Evolutionary conservation across 1,139 yeast species (phyloP).

Genomic region (Yamadazyma siamensis): DNA sequence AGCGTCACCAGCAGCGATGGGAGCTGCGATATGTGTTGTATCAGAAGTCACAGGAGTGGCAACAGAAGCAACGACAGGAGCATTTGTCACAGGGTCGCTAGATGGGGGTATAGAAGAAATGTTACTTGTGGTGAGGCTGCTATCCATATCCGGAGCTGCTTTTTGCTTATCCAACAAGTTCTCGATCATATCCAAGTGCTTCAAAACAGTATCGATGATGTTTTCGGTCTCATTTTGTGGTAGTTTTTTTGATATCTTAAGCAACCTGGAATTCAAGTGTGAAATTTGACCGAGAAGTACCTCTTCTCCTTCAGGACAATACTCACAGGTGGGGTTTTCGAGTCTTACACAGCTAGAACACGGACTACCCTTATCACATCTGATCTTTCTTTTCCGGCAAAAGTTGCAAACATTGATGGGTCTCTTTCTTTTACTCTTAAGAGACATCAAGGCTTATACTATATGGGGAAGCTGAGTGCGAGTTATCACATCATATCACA

Average conservation of each 20-base stretch:
- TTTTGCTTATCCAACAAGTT: too few species aligned
- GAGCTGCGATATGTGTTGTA: too few species aligned
- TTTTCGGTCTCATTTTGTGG: slow-evolving; percentile 2
- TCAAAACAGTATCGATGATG: not conserved
- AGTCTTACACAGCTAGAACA: slow-evolving; percentile 12
- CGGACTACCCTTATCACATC: slow-evolving; percentile 11
- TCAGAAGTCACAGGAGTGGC: too few species aligned
- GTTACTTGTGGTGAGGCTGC: too few species aligned
- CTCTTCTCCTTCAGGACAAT: slow-evolving; percentile 4
- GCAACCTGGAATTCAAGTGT: slow-evolving; percentile 2
- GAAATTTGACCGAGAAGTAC: slow-evolving; percentile 4
- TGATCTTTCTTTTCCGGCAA: slow-evolving; percentile 11
- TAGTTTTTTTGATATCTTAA: slow-evolving; percentile 2
- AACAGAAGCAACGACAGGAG: too few species aligned
- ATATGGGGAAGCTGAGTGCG: not conserved
- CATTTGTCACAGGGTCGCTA: too few species aligned
- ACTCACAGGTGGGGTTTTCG: slow-evolving; percentile 6
- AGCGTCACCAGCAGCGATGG: too few species aligned
- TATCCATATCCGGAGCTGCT: too few species aligned
- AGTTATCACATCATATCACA: too few species aligned
- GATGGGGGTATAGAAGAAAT: too few species aligned
- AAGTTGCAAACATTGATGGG: slow-evolving; percentile 12
- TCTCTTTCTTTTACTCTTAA: slow-evolving; percentile 5
- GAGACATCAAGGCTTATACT: slow-evolving; percentile 1
- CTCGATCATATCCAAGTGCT: slow-evolving; percentile 1